Percentiles rank a stretch among this genome's conserved stretches.
phyloP scores from a whole-genome alignment of 106 monocot genomes.

The Allium cepa region DNA sequence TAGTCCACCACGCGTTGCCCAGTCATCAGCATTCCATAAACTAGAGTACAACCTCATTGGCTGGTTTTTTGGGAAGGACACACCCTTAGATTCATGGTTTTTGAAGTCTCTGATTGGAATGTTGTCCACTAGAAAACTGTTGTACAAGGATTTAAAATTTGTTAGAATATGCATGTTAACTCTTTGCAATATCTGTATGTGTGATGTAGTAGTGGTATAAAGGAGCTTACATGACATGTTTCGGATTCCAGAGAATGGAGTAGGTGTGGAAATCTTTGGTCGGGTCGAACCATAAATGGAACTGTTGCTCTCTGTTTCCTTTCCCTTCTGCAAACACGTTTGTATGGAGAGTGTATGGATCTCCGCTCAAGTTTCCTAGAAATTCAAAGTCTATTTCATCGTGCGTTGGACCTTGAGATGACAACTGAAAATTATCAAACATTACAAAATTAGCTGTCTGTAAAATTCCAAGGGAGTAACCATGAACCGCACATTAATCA shows the following conservation, averaged over 20 bases:
- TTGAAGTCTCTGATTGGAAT: slow-evolving; percentile 12
- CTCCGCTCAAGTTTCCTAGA: slow-evolving; percentile 15
- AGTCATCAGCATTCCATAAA: slow-evolving; percentile 16
- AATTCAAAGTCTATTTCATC: slow-evolving; percentile 23
- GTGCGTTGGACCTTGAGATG: slow-evolving; percentile 11
- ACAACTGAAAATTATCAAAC: slow-evolving; percentile 7
- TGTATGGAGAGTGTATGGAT: slow-evolving; percentile 13
- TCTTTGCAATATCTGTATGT: not conserved
- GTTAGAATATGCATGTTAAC: not conserved
- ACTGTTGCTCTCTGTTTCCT: slow-evolving; percentile 19
- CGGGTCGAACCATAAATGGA: slow-evolving; percentile 18
- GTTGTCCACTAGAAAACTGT: slow-evolving; percentile 7
- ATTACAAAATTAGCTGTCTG: not conserved
- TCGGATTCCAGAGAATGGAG: slow-evolving; percentile 18
- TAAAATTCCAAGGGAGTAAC: not conserved
- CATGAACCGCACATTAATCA: not conserved
- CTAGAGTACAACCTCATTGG: slow-evolving; percentile 13
- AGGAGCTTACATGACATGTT: slow-evolving; percentile 12
- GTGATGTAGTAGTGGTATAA: not conserved
- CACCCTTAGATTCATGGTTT: slow-evolving; percentile 2
- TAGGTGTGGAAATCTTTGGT: slow-evolving; percentile 25
- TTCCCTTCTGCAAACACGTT: slow-evolving; percentile 17
- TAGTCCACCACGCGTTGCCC: slow-evolving; percentile 47
- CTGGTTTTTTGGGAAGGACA: slow-evolving; percentile 4
- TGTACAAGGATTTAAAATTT: not conserved